A percentile compares a stretch with the other conserved stretches of the same genome.
phyloP scores from a whole-genome alignment of 768 basidiomycete species.

The Termitomyces sp. region DNA sequence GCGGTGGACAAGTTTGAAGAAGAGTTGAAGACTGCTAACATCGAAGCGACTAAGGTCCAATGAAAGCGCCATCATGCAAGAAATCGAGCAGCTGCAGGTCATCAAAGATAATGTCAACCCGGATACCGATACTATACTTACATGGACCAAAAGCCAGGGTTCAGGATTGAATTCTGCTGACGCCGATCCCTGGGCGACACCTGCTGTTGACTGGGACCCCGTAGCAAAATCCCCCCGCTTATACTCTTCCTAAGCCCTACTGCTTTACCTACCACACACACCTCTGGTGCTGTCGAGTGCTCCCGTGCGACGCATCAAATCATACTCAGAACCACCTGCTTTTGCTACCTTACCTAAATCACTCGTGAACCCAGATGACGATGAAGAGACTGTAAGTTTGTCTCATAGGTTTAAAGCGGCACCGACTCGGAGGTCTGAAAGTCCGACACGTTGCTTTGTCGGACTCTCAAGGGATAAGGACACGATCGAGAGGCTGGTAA shows the following conservation, averaged over 20 bases:
- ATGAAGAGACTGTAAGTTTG: too few relatives aligned
- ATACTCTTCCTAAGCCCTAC: slow-evolving; percentile 50
- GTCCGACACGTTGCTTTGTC: too few relatives aligned
- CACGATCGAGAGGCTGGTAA: not conserved
- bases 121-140: slow-evolving; percentile 6
- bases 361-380: too few relatives aligned
- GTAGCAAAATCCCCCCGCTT: slow-evolving; percentile 25
- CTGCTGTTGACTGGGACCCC: slow-evolving; percentile 16
- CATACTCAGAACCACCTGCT: slow-evolving; percentile 35
- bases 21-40: slow-evolving; percentile 31
- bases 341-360: slow-evolving; percentile 22
- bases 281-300: slow-evolving; percentile 60
- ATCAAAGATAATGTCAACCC: slow-evolving; percentile 13
- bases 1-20: slow-evolving; percentile 32
- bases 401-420: too few relatives aligned
- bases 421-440: too few relatives aligned
- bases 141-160: slow-evolving; percentile 4
- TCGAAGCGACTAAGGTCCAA: slow-evolving; percentile 19
- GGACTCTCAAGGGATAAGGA: too few relatives aligned
- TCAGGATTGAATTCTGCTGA: slow-evolving; percentile 7
- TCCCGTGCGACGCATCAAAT: slow-evolving; percentile 56
- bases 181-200: slow-evolving; percentile 6
- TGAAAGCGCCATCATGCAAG: slow-evolving; percentile 6
- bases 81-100: slow-evolving; percentile 9
- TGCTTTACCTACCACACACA: slow-evolving; percentile 56